Evolutionary conservation across 2,329 filamentous ascomycete species (phyloP), one percentile per base, ranked within the genome.

Genomic region (Neofusicoccum laricinum): DNA sequence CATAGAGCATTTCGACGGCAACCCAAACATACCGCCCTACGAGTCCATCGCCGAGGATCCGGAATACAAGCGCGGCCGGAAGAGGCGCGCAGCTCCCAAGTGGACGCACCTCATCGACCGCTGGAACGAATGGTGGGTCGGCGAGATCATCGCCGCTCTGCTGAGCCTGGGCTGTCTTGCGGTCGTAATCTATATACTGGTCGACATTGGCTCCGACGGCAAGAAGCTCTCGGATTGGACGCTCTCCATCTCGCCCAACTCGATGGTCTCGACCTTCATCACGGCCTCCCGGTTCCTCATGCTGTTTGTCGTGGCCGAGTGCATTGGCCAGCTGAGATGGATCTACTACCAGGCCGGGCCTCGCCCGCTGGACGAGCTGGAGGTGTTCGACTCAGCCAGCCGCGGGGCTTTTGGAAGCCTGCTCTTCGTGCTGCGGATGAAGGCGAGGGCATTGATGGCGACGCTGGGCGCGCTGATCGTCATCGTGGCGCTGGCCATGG

Each of bases 271-370:
- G 4, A 63, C 76, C 59, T 68, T 79, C 32, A 71, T 73, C 3
- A 77, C 72, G 3, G 46, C 74, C 11, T 67, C 63, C 4, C 77
- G 76, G 57, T 64, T 72, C 2, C 64, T 72, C 2, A 66, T 78
- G 51, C 64, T 78, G 50, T 67, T 75, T 4, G 68, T 71, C 8
- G 64, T 75, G 12, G 70, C 74, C 1, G 69, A 72, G 30, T 72
- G 72, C 43, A 66, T 78, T 36, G 69, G 71, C 45, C 77, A 79
- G 65, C 67, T 77, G 38, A 78, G 78, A 67, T 79, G 77, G 77
- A 15, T 66, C 8, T 69, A 73, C 61, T 74, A 72, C 59, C 43
- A 65, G 8, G 51, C 4, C 15, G 30, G 41, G 15, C 12, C 58
- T 14, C 68, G 64, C 14, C 63, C 51, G 25, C 66, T 77, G 12